Evolutionary conservation across 1,284 basidiomycete species (phyloP).

Genomic region (Mrakiaceae sp.): DNA sequence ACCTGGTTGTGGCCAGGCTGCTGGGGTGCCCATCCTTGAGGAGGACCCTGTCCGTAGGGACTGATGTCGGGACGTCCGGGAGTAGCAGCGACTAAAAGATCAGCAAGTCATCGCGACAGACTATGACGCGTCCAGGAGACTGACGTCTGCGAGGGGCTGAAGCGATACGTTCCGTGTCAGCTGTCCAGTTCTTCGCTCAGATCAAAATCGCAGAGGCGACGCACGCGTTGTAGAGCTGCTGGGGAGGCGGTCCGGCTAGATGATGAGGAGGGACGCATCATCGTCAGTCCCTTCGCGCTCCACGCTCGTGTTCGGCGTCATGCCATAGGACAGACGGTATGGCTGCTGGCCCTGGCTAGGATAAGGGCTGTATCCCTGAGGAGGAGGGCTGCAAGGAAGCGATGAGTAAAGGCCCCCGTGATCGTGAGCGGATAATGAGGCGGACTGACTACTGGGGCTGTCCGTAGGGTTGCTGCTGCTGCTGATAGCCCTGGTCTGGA

Average conservation of each 20-base stretch:
- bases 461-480: constrained; percentile 4
- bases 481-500: constrained; percentile 11
- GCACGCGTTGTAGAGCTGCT: neutral
- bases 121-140: neutral
- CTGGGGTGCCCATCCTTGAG: neutral
- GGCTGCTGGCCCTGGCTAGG: neutral
- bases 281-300: neutral
- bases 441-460: constrained; percentile 25
- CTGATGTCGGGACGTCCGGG: neutral
- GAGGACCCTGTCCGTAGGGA: neutral
- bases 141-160: neutral
- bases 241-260: neutral
- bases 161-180: neutral
- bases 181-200: neutral
- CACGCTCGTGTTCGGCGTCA: neutral
- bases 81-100: neutral
- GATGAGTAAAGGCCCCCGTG: constrained; percentile 22
- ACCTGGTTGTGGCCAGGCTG: constrained; percentile 18
- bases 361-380: constrained; percentile 21
- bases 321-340: neutral
- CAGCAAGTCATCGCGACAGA: neutral
- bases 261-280: neutral
- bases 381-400: constrained; percentile 24
- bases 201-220: neutral
- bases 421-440: constrained; percentile 18